These are phyloP conservation scores for Candida taoyuanica DNA, from an alignment of 805 yeast species.

Conservation along the genomic window DNA sequence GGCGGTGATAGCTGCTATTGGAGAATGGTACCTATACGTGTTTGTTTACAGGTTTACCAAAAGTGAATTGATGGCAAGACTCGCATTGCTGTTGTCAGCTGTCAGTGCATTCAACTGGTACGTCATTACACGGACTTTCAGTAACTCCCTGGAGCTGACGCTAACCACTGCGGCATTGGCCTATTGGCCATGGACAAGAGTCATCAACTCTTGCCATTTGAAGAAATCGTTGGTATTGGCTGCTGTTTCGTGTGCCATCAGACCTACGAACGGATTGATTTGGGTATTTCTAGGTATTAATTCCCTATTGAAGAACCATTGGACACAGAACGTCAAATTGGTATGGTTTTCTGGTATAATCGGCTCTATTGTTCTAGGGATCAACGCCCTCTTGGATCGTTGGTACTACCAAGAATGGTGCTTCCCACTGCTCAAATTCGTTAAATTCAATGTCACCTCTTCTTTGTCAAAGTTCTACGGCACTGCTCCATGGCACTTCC, in stretches of 20 bases:
- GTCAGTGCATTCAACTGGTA: slow-evolving; percentile 79
- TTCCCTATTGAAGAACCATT: slow-evolving; percentile 12
- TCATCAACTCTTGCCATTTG: slow-evolving; percentile 21
- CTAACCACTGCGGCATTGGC: slow-evolving; percentile 62
- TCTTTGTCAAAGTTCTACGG: slow-evolving; percentile 84
- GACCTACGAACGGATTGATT: slow-evolving; percentile 80
- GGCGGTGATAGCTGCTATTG: slow-evolving; percentile 64
- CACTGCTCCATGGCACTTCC: slow-evolving; percentile 77
- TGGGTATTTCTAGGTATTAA: slow-evolving; percentile 63
- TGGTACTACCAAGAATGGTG: slow-evolving; percentile 51
- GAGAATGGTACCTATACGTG: slow-evolving; percentile 57
- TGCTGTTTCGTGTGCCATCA: slow-evolving; percentile 56
- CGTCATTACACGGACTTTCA: slow-evolving; percentile 74
- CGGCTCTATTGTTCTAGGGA: slow-evolving; percentile 22
- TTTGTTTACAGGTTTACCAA: slow-evolving; percentile 38
- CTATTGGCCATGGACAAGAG: slow-evolving; percentile 63
- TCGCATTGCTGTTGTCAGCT: slow-evolving; percentile 47
- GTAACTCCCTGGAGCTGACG: slow-evolving; percentile 76
- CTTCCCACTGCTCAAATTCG: slow-evolving; percentile 64
- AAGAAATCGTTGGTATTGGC: slow-evolving; percentile 46
- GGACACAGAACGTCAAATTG: slow-evolving; percentile 13
- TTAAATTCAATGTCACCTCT: slow-evolving; percentile 72
- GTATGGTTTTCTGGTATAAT: slow-evolving; percentile 8
- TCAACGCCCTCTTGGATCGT: slow-evolving; percentile 48
- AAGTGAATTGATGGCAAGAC: slow-evolving; percentile 33